phyloP scores from a whole-genome alignment of 805 yeast species.

The Lachancea dasiensis region DNA sequence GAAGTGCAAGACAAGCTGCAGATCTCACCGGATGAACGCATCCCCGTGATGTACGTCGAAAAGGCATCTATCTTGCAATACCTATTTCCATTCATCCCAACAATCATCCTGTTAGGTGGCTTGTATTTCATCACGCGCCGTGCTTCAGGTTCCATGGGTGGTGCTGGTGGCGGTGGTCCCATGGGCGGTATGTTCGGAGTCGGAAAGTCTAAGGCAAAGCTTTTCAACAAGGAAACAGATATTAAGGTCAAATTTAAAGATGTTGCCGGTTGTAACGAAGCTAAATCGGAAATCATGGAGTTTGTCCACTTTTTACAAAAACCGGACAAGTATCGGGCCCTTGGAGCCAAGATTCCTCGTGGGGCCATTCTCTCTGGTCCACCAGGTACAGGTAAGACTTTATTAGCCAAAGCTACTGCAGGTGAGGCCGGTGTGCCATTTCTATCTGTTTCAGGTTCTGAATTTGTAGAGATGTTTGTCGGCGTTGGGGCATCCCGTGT shows the following conservation, averaged over 20 bases:
- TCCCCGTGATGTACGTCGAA: conserved; percentile 73
- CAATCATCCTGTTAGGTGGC: conserved; percentile 75
- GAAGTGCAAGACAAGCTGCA: conserved; percentile 62
- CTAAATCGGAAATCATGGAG: conserved; percentile 96
- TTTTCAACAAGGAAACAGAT: conserved; percentile 86
- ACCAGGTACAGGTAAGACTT: conserved; percentile 98
- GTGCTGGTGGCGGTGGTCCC: conserved; percentile 34
- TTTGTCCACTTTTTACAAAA: conserved; percentile 89
- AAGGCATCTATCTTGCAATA: conserved; percentile 59
- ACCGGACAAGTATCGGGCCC: conserved; percentile 81
- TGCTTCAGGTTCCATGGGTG: conserved; percentile 31
- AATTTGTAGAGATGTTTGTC: conserved; percentile 97
- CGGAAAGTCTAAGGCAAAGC: conserved; percentile 87
- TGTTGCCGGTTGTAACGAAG: conserved; percentile 97
- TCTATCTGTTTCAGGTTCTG: conserved; percentile 93
- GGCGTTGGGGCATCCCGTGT: conserved; percentile 99
- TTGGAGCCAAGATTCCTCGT: conserved; percentile 97
- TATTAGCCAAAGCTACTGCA: conserved; percentile 96
- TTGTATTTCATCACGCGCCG: conserved; percentile 41
- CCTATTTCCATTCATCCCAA: conserved; percentile 70
- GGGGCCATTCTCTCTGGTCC: conserved; percentile 98
- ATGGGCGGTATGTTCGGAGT: conserved; percentile 82
- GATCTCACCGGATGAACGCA: conserved; percentile 61
- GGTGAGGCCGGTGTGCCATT: conserved; percentile 99
- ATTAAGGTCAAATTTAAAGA: conserved; percentile 85